Conservation (phyloP, 192 early-diverging fungal genomes). For the Gigaspora rosea region DNA sequence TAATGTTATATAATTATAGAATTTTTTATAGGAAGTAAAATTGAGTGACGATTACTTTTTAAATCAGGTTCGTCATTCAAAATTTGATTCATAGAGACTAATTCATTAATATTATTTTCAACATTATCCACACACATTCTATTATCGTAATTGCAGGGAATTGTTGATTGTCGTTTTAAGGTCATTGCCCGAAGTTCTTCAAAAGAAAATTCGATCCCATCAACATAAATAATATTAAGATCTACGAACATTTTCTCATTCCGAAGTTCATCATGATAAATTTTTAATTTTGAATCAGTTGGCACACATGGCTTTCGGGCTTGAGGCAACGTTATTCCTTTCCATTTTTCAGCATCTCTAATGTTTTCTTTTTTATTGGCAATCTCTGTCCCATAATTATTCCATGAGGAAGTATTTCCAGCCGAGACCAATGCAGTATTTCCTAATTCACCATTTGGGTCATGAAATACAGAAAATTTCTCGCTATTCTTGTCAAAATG, state of each 20-base stretch:
- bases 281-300: slow-evolving; percentile 28
- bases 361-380: slow-evolving; percentile 73
- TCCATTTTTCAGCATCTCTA: slow-evolving; percentile 61
- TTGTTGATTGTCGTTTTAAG: not conserved
- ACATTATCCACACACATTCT: no score
- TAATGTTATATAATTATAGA: not conserved
- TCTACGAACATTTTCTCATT: slow-evolving; percentile 12
- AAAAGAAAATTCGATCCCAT: slow-evolving; percentile 22
- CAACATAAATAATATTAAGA: slow-evolving; percentile 9
- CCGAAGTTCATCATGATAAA: slow-evolving; percentile 33
- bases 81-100: no score
- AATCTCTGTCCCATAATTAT: slow-evolving; percentile 59
- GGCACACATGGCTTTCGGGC: not conserved
- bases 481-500: not conserved
- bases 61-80: no score
- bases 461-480: slow-evolving; percentile 37
- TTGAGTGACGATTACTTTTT: no score
- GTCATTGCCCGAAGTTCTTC: slow-evolving; percentile 22
- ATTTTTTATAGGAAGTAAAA: no score
- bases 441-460: slow-evolving; percentile 10
- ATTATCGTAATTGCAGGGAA: not conserved
- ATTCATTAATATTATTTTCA: no score
- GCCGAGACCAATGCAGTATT: not conserved
- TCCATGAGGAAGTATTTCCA: slow-evolving; percentile 44
- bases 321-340: slow-evolving; percentile 50